Base-by-base conservation (phyloP, 75 land plant genomes). In the Azolla pinnata region DNA sequence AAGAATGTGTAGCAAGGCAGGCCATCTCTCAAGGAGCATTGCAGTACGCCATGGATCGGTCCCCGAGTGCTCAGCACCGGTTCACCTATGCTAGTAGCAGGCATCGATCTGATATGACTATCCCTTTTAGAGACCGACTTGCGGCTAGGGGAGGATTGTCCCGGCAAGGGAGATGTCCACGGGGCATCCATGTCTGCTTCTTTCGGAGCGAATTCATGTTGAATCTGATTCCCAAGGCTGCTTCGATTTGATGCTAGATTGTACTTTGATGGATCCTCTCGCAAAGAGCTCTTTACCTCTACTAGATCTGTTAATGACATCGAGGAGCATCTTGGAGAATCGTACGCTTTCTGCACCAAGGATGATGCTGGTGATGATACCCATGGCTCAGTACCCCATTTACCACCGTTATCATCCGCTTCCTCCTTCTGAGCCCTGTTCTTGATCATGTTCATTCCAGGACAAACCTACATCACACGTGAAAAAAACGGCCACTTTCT, bases 221-320 rank as follows among this genome's bases (percentile, higher is more conserved):
- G n/a, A n/a, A n/a, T n/a, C 17, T 46, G 49, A 14, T 14, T 46
- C 23, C 23, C 49, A 4, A 46, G 49, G 14, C 23, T 18, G 21
- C 49, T 46, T 1, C 24, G 54, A 25, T 27, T 26, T 2, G 54
- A 52, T 19, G 54, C 54, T 25, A 52, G 29, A 1, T 26, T 52
- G 29, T 14, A 2, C 14, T 1, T 52, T 26, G 29, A 26, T 25
- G 54, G 54, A 12, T 12, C 12, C 12, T 5, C 12, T 35, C 10
- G 40, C 40, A 5, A 12, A 35, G 40, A 12, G 40, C 40, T 35
- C 9, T 12, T 52, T 19, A 29, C 24, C 14, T 52, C 54, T 19
- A 52, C 54, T 29, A 52, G 27, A 29, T 52, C 54, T 26, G 54
- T 52, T 29, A 52, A 2, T 25, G 54, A 52, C 54, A 52, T 52